These are phyloP conservation scores for Capsicum pubescens DNA, from an alignment of 257 asterid species.

Conservation along the genomic window DNA sequence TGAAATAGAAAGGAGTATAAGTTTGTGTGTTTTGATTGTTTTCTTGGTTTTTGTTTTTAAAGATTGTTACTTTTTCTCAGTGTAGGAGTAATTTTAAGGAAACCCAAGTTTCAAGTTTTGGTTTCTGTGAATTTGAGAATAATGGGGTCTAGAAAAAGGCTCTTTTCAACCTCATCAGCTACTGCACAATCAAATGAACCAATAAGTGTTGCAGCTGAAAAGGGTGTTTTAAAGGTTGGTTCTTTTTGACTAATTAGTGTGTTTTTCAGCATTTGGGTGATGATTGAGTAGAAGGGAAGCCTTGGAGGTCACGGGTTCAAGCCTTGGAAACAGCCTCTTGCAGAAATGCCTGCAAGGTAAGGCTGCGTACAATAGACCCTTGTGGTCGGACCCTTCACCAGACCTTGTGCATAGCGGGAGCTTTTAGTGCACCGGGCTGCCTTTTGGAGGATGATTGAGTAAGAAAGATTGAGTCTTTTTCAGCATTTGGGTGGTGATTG, in stretches of 20 bases:
- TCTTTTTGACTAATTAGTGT: not conserved
- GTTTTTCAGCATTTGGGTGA: not conserved
- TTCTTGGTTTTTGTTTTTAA: not conserved
- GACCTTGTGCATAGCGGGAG: no score
- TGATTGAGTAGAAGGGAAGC: no score
- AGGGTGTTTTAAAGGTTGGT: conserved; percentile 23
- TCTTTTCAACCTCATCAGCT: conserved; percentile 42
- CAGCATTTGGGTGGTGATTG: no score
- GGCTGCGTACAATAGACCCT: no score
- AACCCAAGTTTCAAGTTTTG: conserved; percentile 28
- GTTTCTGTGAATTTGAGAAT: conserved; percentile 36
- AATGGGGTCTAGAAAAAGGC: conserved; percentile 59
- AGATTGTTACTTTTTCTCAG: not conserved
- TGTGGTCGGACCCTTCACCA: no score
- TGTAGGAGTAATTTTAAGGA: not conserved
- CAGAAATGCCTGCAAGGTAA: no score
- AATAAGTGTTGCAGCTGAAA: conserved; percentile 27
- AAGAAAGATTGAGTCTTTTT: not conserved
- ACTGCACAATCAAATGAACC: conserved; percentile 37
- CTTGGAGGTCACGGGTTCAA: no score
- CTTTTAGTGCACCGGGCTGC: no score
- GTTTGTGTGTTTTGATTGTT: not conserved
- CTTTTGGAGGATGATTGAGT: not conserved
- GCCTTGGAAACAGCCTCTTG: no score
- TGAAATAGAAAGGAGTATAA: no score